Conservation (phyloP, 805 yeast genomes). For the Monosporozyma aquatica region DNA sequence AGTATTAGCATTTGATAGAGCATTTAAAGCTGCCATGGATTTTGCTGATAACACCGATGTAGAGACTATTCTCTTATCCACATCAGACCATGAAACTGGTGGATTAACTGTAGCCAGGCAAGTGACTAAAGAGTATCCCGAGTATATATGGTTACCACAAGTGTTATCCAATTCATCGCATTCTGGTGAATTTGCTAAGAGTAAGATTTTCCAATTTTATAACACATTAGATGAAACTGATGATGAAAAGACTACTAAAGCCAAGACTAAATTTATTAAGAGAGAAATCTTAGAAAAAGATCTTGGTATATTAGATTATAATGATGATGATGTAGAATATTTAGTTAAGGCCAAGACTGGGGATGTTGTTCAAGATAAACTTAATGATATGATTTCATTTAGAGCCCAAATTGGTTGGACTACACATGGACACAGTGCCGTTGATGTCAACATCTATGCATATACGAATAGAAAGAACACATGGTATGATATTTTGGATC, state of each 20-base stretch:
- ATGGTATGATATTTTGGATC: constrained; percentile 32
- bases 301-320: constrained; percentile 55
- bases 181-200: constrained; percentile 64
- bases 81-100: constrained; percentile 95
- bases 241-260: constrained; percentile 25
- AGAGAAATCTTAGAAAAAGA: constrained; percentile 50
- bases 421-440: constrained; percentile 93
- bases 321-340: constrained; percentile 42
- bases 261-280: constrained; percentile 36
- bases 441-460: constrained; percentile 87
- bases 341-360: constrained; percentile 29
- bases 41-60: constrained; percentile 59
- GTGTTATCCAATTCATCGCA: constrained; percentile 59
- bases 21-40: constrained; percentile 64
- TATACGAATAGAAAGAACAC: constrained; percentile 50
- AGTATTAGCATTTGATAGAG: constrained; percentile 77
- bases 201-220: constrained; percentile 31
- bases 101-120: constrained; percentile 87
- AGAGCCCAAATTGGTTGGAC: constrained; percentile 94
- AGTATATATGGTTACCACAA: constrained; percentile 81
- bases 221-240: constrained; percentile 9
- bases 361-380: constrained; percentile 32
- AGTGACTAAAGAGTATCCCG: constrained; percentile 60
- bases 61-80: constrained; percentile 71
- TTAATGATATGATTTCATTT: constrained; percentile 65